Base-by-base conservation (phyloP, 1,139 yeast species). In the Blastobotrys serpentis region DNA sequence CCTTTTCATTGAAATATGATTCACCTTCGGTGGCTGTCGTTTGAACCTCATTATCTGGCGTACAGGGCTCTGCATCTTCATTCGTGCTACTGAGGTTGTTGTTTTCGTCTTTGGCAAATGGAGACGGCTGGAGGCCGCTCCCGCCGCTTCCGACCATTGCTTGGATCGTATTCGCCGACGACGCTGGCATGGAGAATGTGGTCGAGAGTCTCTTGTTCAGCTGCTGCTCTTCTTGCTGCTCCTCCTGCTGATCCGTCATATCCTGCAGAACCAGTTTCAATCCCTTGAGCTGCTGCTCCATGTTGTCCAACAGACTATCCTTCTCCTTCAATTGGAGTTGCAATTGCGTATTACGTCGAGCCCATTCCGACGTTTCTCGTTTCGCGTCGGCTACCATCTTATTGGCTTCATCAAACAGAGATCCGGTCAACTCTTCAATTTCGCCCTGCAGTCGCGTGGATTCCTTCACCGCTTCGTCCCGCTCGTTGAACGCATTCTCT, bases 401-500 rank as follows among this genome's bases (percentile, higher is more conserved):
- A 62, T 84, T 84, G 43, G 90, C 90, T 61, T 84, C 86, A 56
- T 77, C 81, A 63, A 84, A 84, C 50, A 84, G 69, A 10, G 83
- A 76, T 7, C 82, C 83, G 1, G 85, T 78, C 57, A 84, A 70
- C 49, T 84, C 88, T 62, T 83, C 88, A 44, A 82, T 82, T 60
- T 84, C 90, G n/a, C 71, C 77, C 52, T 80, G 75, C 39, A 84
- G 68, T 54, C 71, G 69, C 48, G 71, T 68, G 47, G 77, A 74
- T 57, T 80, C 80, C 14, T 69, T 65, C 57, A 81, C 84, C 1
- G 84, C 81, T 5, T 64, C 71, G 16, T 61, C 62, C 43, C 66
- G 57, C 22, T 55, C 47, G 22, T 52, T 54, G 37, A 52, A 54
- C 44, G 61, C 66, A 18, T 43, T 34, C 17, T 58, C 59, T 14